A percentile compares a stretch with the other conserved stretches of the same genome.
Evolutionary conservation across 495 filamentous ascomycete species (phyloP).

Genomic region (Aspergillus diversus): DNA sequence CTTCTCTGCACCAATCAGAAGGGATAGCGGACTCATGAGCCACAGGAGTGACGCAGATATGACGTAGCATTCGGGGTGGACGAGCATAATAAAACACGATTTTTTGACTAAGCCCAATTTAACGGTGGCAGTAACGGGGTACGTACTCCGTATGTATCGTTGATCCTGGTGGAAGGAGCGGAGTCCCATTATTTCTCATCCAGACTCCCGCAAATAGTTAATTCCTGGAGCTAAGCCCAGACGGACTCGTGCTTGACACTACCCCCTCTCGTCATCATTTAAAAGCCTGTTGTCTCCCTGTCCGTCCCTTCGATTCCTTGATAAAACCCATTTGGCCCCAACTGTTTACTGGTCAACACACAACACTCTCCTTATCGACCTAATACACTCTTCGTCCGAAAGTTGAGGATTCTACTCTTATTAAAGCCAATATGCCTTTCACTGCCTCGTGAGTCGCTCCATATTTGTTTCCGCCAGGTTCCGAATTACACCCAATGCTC

Average conservation of each 20-base stretch:
- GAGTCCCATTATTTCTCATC: slow-evolving; percentile 1
- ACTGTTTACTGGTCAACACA: neutral
- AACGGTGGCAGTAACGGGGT: neutral
- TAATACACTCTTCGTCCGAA: neutral
- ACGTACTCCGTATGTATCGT: neutral
- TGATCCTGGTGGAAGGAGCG: slow-evolving; percentile 1
- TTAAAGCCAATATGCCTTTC: slow-evolving; percentile 60
- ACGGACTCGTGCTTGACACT: neutral
- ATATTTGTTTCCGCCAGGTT: neutral
- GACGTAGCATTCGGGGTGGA: slow-evolving; percentile 10
- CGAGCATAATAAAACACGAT: neutral
- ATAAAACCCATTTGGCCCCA: neutral
- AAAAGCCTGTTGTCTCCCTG: neutral
- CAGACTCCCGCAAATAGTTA: neutral
- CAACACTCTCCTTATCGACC: neutral
- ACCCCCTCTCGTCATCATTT: slow-evolving; percentile 1
- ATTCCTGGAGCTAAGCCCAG: neutral
- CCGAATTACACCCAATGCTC: neutral
- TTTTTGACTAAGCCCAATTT: slow-evolving; percentile 1
- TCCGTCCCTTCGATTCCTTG: neutral
- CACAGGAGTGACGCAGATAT: slow-evolving; percentile 16
- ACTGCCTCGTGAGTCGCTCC: slow-evolving; percentile 60
- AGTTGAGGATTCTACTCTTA: neutral
- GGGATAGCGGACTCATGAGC: slow-evolving; percentile 8
- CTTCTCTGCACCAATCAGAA: neutral